These are phyloP conservation scores for Trichophyton equinum DNA, from an alignment of 2,329 filamentous ascomycete genomes.

Conservation along the genomic window DNA sequence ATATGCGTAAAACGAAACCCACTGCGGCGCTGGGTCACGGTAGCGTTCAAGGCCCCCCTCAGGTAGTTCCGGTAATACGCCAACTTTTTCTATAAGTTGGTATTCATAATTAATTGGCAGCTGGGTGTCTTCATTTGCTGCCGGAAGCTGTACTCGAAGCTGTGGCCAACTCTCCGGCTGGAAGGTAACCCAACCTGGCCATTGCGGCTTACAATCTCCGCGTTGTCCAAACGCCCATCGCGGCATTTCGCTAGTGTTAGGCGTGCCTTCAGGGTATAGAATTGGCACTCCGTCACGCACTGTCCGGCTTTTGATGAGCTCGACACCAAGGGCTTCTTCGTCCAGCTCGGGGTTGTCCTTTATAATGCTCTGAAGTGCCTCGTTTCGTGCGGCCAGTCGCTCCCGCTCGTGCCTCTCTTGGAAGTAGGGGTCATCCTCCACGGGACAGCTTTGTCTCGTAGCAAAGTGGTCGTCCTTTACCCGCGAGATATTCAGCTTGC, in stretches of 20 bases:
- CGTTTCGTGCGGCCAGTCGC: slow-evolving; percentile 44
- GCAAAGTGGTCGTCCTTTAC: slow-evolving; percentile 55
- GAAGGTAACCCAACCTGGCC: too few species aligned
- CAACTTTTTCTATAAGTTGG: too few species aligned
- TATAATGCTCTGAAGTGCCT: slow-evolving; percentile 42
- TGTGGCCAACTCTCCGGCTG: too few species aligned
- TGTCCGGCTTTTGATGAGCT: slow-evolving; percentile 24
- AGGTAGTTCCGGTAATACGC: too few species aligned
- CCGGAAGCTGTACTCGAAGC: too few species aligned
- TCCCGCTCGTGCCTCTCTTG: slow-evolving; percentile 20
- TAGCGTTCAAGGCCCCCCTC: background rate
- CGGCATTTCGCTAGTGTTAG: too few species aligned
- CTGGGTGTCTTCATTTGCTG: too few species aligned
- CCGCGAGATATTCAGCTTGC: slow-evolving; percentile 49
- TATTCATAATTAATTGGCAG: too few species aligned
- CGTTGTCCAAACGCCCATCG: too few species aligned
- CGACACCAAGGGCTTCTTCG: slow-evolving; percentile 46
- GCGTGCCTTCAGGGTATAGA: too few species aligned
- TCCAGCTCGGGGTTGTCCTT: slow-evolving; percentile 50
- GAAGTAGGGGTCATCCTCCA: too few species aligned
- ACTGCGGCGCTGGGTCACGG: background rate
- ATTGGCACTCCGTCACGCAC: background rate
- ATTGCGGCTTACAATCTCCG: too few species aligned
- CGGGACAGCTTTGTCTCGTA: background rate
- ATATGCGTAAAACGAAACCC: background rate